These are phyloP conservation scores for Podila horticola DNA, from an alignment of 192 early-diverging fungal genomes.

Conservation along the genomic window DNA sequence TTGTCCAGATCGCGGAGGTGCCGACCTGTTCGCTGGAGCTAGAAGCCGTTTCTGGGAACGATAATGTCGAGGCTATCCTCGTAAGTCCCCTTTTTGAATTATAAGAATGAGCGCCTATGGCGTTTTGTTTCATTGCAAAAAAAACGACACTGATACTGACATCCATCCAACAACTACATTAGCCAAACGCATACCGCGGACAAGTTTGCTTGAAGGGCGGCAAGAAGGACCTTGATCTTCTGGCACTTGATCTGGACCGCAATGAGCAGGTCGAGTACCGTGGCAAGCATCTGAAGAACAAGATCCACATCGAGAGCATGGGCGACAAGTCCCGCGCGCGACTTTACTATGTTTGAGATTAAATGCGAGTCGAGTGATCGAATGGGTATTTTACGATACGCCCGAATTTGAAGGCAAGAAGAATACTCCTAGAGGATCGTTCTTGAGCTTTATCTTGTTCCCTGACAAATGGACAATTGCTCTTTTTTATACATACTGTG, in stretches of 20 bases:
- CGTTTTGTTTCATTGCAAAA: too few relatives aligned
- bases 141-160: neutral
- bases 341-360: neutral
- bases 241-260: neutral
- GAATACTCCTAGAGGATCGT: too few relatives aligned
- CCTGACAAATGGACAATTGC: too few relatives aligned
- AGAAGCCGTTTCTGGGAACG: neutral
- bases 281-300: slow-evolving; percentile 2
- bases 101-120: too few relatives aligned
- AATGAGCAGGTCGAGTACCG: neutral
- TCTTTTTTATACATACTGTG: too few relatives aligned
- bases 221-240: neutral
- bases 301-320: slow-evolving; percentile 1
- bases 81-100: neutral
- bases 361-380: too few relatives aligned
- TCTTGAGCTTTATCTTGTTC: too few relatives aligned
- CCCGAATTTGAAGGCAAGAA: too few relatives aligned
- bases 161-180: neutral
- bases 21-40: neutral
- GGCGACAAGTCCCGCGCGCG: neutral
- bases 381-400: too few relatives aligned
- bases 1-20: neutral
- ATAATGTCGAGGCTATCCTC: neutral
- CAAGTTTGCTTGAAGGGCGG: slow-evolving; percentile 6
- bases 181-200: slow-evolving; percentile 3